Evolutionary conservation across 208 protist genomes (phyloP).

Genomic region (Leishmania lainsoni): DNA sequence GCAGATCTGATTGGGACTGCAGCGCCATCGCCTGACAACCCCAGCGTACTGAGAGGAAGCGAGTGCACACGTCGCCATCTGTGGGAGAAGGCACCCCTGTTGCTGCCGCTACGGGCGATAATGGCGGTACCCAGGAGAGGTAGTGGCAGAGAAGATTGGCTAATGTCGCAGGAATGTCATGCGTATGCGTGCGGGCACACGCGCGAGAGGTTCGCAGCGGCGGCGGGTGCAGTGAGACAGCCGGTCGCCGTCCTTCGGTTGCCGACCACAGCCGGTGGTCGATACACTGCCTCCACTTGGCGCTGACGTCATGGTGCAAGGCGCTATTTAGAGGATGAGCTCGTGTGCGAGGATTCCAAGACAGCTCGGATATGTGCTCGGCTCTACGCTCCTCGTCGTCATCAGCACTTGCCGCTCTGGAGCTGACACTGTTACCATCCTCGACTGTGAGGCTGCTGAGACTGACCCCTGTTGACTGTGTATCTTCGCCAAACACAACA

Average conservation of each 20-base stretch:
- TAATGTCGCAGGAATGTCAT: conserved; percentile 9
- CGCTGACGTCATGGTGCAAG: neutral
- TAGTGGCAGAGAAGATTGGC: conserved; percentile 14
- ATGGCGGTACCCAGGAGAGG: neutral
- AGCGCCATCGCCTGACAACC: neutral
- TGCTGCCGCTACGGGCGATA: neutral
- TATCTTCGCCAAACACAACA: neutral
- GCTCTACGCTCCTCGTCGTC: neutral
- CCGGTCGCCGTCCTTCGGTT: neutral
- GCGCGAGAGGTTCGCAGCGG: neutral
- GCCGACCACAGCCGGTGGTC: neutral
- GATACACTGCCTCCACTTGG: neutral
- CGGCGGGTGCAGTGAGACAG: neutral
- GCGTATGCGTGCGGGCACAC: neutral
- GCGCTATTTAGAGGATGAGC: neutral
- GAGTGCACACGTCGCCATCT: neutral
- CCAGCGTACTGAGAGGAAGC: conserved; percentile 15
- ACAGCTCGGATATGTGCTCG: neutral
- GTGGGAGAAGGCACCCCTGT: neutral
- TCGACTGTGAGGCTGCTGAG: conserved; percentile 5
- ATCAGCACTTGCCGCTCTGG: neutral
- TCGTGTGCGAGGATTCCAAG: neutral
- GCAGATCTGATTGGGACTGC: neutral
- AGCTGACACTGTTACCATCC: neutral
- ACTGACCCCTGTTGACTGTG: neutral